phyloP scores from a whole-genome alignment of 345 rosid species.

The Clausena lansium region DNA sequence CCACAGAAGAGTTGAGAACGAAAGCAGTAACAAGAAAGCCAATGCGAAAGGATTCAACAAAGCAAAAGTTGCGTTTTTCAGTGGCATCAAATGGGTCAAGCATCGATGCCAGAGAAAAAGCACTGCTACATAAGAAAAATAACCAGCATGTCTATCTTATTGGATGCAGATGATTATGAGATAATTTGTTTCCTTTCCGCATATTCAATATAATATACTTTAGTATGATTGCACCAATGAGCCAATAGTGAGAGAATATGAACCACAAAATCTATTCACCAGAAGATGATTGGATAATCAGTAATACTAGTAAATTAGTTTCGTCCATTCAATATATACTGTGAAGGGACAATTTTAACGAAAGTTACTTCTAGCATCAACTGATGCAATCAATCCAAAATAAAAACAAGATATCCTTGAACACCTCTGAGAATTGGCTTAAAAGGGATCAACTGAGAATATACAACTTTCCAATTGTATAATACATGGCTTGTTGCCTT shows the following conservation, averaged over 20 bases:
- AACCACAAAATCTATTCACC: neutral
- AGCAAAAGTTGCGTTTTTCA: slow-evolving; percentile 41
- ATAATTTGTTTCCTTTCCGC: neutral
- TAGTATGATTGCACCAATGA: neutral
- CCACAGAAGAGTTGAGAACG: slow-evolving; percentile 32
- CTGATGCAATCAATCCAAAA: neutral
- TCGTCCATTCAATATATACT: slow-evolving; percentile 8
- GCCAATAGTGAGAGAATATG: neutral
- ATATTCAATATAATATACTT: neutral
- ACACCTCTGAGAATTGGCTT: neutral
- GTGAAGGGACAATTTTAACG: neutral
- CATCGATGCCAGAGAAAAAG: slow-evolving; percentile 42
- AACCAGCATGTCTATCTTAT: neutral
- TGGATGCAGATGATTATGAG: neutral
- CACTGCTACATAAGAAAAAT: slow-evolving; percentile 7
- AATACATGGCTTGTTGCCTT: slow-evolving; percentile 16
- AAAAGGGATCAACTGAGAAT: slow-evolving; percentile 22
- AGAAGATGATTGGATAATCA: neutral
- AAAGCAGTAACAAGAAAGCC: slow-evolving; percentile 33
- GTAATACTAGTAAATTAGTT: neutral
- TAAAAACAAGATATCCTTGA: neutral
- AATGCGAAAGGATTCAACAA: slow-evolving; percentile 37
- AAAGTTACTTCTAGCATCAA: neutral
- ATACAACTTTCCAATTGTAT: slow-evolving; percentile 31
- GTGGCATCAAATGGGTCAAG: slow-evolving; percentile 65